Base-by-base conservation (phyloP, 306 rosid species). In the Acacia confusa region DNA sequence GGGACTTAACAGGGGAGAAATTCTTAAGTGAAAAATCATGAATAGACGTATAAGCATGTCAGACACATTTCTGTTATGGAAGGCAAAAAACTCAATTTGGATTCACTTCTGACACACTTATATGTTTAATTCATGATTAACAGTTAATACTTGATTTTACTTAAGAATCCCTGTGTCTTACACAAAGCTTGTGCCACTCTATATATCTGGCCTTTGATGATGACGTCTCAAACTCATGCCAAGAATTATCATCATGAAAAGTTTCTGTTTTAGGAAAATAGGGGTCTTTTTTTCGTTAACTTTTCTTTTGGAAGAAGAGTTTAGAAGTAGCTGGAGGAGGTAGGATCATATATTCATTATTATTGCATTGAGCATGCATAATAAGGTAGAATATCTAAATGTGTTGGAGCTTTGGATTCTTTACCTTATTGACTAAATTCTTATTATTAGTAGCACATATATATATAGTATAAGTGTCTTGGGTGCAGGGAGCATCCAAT, bases 341-440 rank as follows among this genome's bases (percentile, higher is more conserved):
- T 19, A 50, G 70, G 71, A 32, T 66, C 44, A 66, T 34, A 34
- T 36, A 65, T 65, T 30, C 41, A 65, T 67, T 20, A 34, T 67
- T 67, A 19, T 67, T 67, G 72, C 38, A 67, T 34, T 67, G 25
- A 66, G 25, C 71, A 65, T 30, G 30, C 48, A 53, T 53, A 53
- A 53, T 53, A 53, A 67, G 72, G 72, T 36, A 19, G 72, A 34
- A 34, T 53, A 53, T 80, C 91, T 64, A 82, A 84, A 83, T 70
- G 84, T 85, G n/a, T 36, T 88, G 89, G 79, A 77, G 94, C 92
- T 86, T 94, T 90, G 94, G 97, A 91, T 94, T 92, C 98, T 85
- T 36, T 32, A 79, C 93, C 92, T 86, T 83, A 19, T 75, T 81
- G 79, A 89, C 91, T 85, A 80, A 86, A 45, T 45, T 45, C 52